phyloP scores from a whole-genome alignment of 192 early-diverging fungal genomes.

The Allomyces arbusculus region DNA sequence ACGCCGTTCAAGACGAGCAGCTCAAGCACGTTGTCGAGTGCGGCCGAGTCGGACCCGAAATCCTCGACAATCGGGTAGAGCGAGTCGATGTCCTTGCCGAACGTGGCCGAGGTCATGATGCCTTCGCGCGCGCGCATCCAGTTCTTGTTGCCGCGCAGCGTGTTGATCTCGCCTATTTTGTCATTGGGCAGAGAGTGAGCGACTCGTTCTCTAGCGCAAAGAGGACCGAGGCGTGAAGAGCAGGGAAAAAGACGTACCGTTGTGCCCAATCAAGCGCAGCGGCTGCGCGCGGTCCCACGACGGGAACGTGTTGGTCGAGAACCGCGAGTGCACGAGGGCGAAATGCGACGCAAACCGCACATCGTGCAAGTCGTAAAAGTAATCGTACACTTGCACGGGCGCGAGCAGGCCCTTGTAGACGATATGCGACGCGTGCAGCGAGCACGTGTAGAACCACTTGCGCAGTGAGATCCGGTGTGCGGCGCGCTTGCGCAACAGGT shows the following conservation, averaged over 20 bases:
- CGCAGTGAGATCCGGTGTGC: slow-evolving; percentile 63
- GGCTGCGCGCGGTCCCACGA: slow-evolving; percentile 98
- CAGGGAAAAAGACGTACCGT: slow-evolving; percentile 39
- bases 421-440: slow-evolving; percentile 77
- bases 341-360: slow-evolving; percentile 69
- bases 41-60: slow-evolving; percentile 87
- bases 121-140: slow-evolving; percentile 99
- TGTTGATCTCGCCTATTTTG: slow-evolving; percentile 80
- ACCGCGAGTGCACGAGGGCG: slow-evolving; percentile 92
- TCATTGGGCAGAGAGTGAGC: background rate
- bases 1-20: slow-evolving; percentile 78
- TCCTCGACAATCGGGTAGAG: slow-evolving; percentile 90
- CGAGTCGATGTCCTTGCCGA: slow-evolving; percentile 52
- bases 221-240: background rate
- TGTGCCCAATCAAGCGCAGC: slow-evolving; percentile 94
- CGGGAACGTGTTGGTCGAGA: slow-evolving; percentile 98
- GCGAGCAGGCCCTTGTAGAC: slow-evolving; percentile 95
- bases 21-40: slow-evolving; percentile 93
- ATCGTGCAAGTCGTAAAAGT: slow-evolving; percentile 77
- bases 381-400: slow-evolving; percentile 81
- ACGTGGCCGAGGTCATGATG: slow-evolving; percentile 64
- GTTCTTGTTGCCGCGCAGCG: slow-evolving; percentile 95
- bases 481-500: slow-evolving; percentile 72
- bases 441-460: slow-evolving; percentile 96
- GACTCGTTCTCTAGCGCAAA: background rate